These are phyloP conservation scores for Aureobasidium uvarum DNA, from an alignment of 2,329 filamentous ascomycete genomes.

Conservation along the genomic window DNA sequence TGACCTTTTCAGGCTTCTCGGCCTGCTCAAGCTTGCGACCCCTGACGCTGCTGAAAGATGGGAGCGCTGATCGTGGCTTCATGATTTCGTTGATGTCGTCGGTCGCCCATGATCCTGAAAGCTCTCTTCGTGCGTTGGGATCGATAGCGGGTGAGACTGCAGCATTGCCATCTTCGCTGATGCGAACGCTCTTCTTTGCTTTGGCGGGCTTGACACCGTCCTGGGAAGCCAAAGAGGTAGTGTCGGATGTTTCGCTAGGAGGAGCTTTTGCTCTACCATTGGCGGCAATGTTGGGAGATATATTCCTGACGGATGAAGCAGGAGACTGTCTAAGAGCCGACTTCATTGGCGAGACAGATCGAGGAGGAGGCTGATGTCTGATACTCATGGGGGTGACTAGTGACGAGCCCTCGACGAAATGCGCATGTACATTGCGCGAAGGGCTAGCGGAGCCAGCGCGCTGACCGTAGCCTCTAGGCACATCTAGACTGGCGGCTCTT, in stretches of 20 bases:
- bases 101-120: constrained; percentile 30
- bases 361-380: constrained; percentile 66
- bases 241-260: constrained; percentile 57
- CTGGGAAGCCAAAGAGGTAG: constrained; percentile 46
- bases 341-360: constrained; percentile 73
- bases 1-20: constrained; percentile 54
- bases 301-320: constrained; percentile 49
- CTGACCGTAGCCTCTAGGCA: constrained; percentile 33
- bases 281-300: constrained; percentile 43
- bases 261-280: constrained; percentile 51
- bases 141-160: constrained; percentile 51
- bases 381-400: constrained; percentile 54
- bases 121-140: constrained; percentile 29
- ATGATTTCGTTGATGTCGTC: constrained; percentile 65
- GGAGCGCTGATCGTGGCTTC: constrained; percentile 70
- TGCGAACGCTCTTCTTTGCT: constrained; percentile 61
- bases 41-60: constrained; percentile 70
- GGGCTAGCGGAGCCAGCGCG: constrained; percentile 55
- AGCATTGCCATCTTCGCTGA: constrained; percentile 68
- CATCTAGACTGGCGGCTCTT: constrained; percentile 38
- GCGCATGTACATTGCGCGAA: constrained; percentile 57
- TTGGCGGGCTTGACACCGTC: constrained; percentile 39
- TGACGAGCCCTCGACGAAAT: constrained; percentile 61
- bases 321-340: constrained; percentile 69
- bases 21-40: constrained; percentile 50